phyloP scores from a whole-genome alignment of 495 filamentous ascomycete species.

The Niebla homalea region DNA sequence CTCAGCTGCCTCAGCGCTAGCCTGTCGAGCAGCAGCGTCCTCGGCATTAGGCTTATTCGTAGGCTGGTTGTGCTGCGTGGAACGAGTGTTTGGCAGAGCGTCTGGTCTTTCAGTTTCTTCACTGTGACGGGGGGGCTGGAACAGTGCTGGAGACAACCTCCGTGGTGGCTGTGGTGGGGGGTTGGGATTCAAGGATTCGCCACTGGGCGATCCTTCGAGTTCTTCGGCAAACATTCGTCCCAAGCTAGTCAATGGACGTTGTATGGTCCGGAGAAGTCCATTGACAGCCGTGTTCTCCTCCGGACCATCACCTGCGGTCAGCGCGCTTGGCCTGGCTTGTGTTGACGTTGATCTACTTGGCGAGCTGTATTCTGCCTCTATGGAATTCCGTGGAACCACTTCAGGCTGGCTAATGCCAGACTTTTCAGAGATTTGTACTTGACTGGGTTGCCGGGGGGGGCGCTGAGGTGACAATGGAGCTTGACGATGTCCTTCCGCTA shows the following conservation, averaged over 20 bases:
- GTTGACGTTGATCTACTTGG: conserved; percentile 29
- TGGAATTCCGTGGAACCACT: conserved; percentile 39
- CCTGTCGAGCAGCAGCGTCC: conserved; percentile 87
- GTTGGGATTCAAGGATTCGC: conserved; percentile 20
- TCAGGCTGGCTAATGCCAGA: conserved; percentile 39
- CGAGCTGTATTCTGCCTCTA: conserved; percentile 40
- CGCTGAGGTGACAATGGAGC: conserved; percentile 29
- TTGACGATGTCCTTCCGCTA: conserved; percentile 72
- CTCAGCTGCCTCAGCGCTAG: conserved; percentile 83
- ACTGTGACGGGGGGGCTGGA: conserved; percentile 35
- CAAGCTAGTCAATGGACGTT: conserved; percentile 81
- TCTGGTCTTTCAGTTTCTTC: conserved; percentile 26
- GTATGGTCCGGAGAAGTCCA: conserved; percentile 80
- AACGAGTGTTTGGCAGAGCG: conserved; percentile 21
- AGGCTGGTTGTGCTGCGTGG: conserved; percentile 22
- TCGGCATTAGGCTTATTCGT: conserved; percentile 46
- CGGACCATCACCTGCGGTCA: conserved; percentile 36
- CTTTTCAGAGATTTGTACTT: conserved; percentile 44
- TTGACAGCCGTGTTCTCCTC: conserved; percentile 70
- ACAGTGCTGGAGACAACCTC: conserved; percentile 45
- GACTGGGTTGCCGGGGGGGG: conserved; percentile 20
- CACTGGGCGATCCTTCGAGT: conserved; percentile 19
- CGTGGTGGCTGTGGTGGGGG: conserved; percentile 45
- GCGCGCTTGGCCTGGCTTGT: conserved; percentile 27
- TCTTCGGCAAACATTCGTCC: conserved; percentile 97